Evolutionary conservation across 2,329 filamentous ascomycete genomes (phyloP), one percentile per base, ranked within the genome.

Genomic region (Curvularia spicifera): DNA sequence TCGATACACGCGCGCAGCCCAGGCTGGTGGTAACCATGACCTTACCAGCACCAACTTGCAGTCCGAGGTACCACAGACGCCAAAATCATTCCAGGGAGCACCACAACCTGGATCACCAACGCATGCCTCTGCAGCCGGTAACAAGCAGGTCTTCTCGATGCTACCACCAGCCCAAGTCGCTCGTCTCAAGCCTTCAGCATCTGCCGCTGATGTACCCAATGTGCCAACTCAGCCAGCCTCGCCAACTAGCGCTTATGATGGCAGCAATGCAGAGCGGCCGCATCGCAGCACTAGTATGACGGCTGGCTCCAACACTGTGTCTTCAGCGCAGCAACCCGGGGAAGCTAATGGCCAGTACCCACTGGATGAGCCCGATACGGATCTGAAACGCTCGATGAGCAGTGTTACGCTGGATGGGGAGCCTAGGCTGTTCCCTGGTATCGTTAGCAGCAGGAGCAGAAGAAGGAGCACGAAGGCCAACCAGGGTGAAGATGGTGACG

Each of bases 401-500:
- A 65, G 59, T 12, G 58, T 71, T 7, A 63, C 69, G 6, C 61
- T 80, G 26, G 76, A 77, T 28, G 85, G 83, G 48, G 89, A 91
- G 73, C 90, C 89, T 10, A 84, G 82, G 61, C 86, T 91, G 61
- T 90, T 91, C 64, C 90, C 90, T 0, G 90, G 90, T 0, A 83
- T 93, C 31, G 83, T 92, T 10, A 80, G 78, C 51, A 77, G 79
- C 50, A 72, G 76, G 35, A 70, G 79, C 20, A 72, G 78, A 42
- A 74, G 74, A 56, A 75, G 76, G 42, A 72, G 71, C 57, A 60
- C 70, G 24, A 61, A 71, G 47, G 63, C 61, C 6, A 63, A 66
- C 24, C 56, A 56, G 49, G 51, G 64, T 5, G 68, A 68, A 13
- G 68, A 73, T 15, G 68, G 61, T 0, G 68, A 66, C 0, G 46